Evolutionary conservation across 768 basidiomycete genomes (phyloP).

Genomic region (Tricholoma terreum): DNA sequence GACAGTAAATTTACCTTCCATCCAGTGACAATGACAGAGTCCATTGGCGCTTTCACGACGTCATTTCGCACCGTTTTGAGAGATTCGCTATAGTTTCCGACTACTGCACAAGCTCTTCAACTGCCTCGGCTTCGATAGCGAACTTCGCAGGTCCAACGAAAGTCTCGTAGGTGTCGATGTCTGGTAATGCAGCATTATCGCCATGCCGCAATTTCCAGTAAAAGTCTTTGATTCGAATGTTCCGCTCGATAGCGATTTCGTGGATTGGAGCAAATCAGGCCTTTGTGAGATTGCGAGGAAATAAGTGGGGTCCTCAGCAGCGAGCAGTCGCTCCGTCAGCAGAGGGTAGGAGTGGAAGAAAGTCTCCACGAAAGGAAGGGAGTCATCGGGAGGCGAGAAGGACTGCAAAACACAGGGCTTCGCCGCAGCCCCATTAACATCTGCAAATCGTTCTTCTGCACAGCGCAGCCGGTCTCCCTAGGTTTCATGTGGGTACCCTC

Average conservation of each 20-base stretch:
- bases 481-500: too few species aligned
- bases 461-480: too few species aligned
- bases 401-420: constrained; percentile 86
- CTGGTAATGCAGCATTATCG: too few species aligned
- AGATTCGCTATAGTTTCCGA: constrained; percentile 95
- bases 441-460: too few species aligned
- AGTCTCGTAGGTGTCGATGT: constrained; percentile 75
- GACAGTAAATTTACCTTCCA: too few species aligned
- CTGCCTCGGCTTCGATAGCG: constrained; percentile 66
- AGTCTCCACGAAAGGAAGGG: constrained; percentile 65
- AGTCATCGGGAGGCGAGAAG: constrained; percentile 80
- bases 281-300: constrained; percentile 96
- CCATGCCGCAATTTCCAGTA: constrained; percentile 99
- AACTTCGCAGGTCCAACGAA: constrained; percentile 90
- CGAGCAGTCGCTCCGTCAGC: too few species aligned
- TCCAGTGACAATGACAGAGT: constrained; percentile 98
- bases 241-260: constrained; percentile 83
- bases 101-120: constrained; percentile 88
- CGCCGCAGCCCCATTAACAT: constrained; percentile 65
- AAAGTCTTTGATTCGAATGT: constrained; percentile 90
- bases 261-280: constrained; percentile 90
- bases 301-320: constrained; percentile 89
- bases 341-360: constrained; percentile 98
- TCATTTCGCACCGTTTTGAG: constrained; percentile 74
- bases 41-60: constrained; percentile 89